Evolutionary conservation across 139 green algal species (phyloP), one percentile per base, ranked within the genome.

Genomic region (Bryopsis sp.): DNA sequence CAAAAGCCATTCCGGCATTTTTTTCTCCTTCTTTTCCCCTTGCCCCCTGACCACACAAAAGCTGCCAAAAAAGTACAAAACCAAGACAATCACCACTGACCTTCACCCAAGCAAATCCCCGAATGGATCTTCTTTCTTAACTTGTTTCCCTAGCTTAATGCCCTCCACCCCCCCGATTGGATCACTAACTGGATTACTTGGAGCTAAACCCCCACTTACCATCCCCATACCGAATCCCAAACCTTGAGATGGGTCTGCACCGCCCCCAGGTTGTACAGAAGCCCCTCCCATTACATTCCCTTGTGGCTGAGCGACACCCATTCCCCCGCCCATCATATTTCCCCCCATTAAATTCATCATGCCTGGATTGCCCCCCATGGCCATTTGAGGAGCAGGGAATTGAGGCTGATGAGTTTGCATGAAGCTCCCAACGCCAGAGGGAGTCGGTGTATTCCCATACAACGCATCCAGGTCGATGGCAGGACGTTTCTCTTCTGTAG

Each of bases 91-190:
- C n/a, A n/a, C n/a, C n/a, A n/a, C n/a, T n/a, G n/a, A n/a, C n/a
- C n/a, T n/a, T 63, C 22, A 63, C 7, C 54, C 54, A 15, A 63
- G 26, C 31, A 67, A 47, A 31, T 67, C 59, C 59, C 43, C 43
- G 33, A 67, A 67, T 26, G 59, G 59, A 47, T 67, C 59, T n/a
- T 67, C 59, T 26, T 67, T 67, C 33, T 39, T 43, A 28, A 26
- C 50, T 50, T 11, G 11, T 11, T 11, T 19, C 11, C 15, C 15
- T 50, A 26, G 11, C 33, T 61, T 61, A 26, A 15, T 28, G 8
- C 24, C 50, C 15, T 11, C 24, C 50, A 33, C 33, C 15, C 24
- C 50, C 31, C 6, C 6, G 50, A 32, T 26, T 50, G 11, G 43
- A 50, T 50, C 15, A 50, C 43, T 15, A 50, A 15, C 15, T 50